phyloP scores from a whole-genome alignment of 768 basidiomycete genomes.

The Russula compacta region DNA sequence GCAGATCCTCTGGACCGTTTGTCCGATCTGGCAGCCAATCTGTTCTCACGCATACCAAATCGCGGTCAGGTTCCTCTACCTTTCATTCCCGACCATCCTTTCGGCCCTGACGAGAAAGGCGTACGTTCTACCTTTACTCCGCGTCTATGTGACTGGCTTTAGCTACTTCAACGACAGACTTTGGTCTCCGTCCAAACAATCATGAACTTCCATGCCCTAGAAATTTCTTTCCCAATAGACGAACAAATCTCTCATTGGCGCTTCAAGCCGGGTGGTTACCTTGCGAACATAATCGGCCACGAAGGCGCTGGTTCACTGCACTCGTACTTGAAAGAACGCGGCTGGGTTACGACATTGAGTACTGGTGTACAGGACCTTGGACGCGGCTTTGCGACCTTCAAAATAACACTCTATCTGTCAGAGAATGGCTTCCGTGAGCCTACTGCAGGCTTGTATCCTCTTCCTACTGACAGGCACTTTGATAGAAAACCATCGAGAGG shows the following conservation, averaged over 20 bases:
- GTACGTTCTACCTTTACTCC: conserved; percentile 36
- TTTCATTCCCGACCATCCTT: conserved; percentile 63
- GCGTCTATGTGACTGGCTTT: neutral
- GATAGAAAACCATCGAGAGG: conserved; percentile 65
- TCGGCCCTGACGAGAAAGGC: conserved; percentile 60
- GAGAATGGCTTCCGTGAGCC: conserved; percentile 75
- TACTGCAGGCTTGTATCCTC: neutral
- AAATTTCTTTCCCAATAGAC: conserved; percentile 71
- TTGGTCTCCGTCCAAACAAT: conserved; percentile 83
- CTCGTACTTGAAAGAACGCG: conserved; percentile 82
- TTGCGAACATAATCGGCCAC: conserved; percentile 81
- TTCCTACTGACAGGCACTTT: neutral
- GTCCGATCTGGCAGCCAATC: conserved; percentile 45
- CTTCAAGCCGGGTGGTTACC: conserved; percentile 65
- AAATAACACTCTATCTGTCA: conserved; percentile 72
- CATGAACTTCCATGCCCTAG: conserved; percentile 76
- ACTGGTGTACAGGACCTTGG: conserved; percentile 62
- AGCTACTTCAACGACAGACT: conserved; percentile 37
- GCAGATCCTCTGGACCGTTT: conserved; percentile 72
- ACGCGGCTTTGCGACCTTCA: conserved; percentile 85
- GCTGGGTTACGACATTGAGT: conserved; percentile 73
- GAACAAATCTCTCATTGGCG: conserved; percentile 68
- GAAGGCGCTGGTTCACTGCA: conserved; percentile 89
- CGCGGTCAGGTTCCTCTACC: conserved; percentile 52
- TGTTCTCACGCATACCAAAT: conserved; percentile 68